Evolutionary conservation across 1,139 yeast genomes (phyloP), one percentile per base, ranked within the genome.

Genomic region (Suzukiozyma palmioleophila): DNA sequence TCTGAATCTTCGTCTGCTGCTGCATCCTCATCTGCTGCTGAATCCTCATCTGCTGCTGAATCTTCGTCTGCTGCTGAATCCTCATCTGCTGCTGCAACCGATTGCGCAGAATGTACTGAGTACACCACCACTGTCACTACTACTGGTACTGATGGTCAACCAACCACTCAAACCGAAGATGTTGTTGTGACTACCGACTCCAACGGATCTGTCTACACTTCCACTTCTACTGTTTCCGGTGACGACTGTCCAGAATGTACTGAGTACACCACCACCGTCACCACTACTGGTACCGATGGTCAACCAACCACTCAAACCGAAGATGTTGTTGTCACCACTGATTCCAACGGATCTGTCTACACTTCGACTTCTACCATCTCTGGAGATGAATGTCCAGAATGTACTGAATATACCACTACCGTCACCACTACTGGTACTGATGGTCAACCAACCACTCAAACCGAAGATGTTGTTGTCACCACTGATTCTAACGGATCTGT

Each of bases 391-490:
- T 39, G 50, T 43, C 44, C 41, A 21, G 40, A 38, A 36, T 39
- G 50, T 43, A 48, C 56, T 21, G 50, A 48, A 12, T 50, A 48
- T 48, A 48, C 56, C 12, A 52, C 54, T 8, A 52, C 56, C 1
- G 43, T 47, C 43, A 38, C 47, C 8, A 43, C 50, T 6, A 50
- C 56, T n/a, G 43, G 43, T 22, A 15, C 46, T 13, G 48, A 49
- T 39, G 60, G 60, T 13, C 39, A 47, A 15, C 39, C 44, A 28
- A 36, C 42, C 15, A 52, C 57, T 15, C 47, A 40, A 9, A 43
- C 50, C 21, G 54, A 45, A n/a, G n/a, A n/a, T 22, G 47, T 32
- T 25, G 50, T 48, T 11, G 22, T 40, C n/a, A 8, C 49, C 18
- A 47, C 55, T 9, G 39, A 37, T 14, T 11, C 42, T 9, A 46